Evolutionary conservation across 495 filamentous ascomycete genomes (phyloP), one percentile per base, ranked within the genome.

Genomic region (Penicillium coffeae): DNA sequence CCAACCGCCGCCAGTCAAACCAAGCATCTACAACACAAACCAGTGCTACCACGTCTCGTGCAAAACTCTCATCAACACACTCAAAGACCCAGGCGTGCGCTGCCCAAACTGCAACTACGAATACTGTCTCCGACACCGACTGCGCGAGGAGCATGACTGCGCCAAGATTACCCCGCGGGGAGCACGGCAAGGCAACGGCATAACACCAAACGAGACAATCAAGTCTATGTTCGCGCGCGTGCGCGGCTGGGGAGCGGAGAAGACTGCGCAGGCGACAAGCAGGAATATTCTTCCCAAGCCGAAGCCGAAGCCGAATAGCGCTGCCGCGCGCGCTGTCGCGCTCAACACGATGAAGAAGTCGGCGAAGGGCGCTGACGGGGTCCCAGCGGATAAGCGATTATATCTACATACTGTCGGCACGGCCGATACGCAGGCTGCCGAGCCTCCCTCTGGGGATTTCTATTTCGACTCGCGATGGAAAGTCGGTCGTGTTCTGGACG

Each of bases 71-170:
- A 83, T 98, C 68, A 86, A 93, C 53, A 96, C 90, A 0, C 69
- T 83, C 22, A 80, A 84, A 21, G 82, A 83, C 16, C 83, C 89
- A 1, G 89, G 81, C 43, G 88, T 95, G 1, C 86, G 87, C 56
- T 98, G 93, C 68, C 56, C 77, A 1, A 79, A 74, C 33, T 98
- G 93, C 64, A 88, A 87, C 58, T 74, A 86, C 49, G 74, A 86
- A 55, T 97, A 97, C 76, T 98, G 93, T 63, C 82, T 97, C 43
- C 86, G 89, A 54, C 93, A 98, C 70, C 87, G 93, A 4, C 68
- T 98, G 33, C 73, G 76, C 36, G 91, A 96, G 64, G 84, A 89
- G 54, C 93, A 98, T 74, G 81, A 91, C 68, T 98, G 93, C 76
- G 72, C 76, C 49, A 83, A 81, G 66, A 59, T 85, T 49, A 66